Evolutionary conservation across 2,329 filamentous ascomycete species (phyloP).

Genomic region (Neoscytalidium dimidiatum): DNA sequence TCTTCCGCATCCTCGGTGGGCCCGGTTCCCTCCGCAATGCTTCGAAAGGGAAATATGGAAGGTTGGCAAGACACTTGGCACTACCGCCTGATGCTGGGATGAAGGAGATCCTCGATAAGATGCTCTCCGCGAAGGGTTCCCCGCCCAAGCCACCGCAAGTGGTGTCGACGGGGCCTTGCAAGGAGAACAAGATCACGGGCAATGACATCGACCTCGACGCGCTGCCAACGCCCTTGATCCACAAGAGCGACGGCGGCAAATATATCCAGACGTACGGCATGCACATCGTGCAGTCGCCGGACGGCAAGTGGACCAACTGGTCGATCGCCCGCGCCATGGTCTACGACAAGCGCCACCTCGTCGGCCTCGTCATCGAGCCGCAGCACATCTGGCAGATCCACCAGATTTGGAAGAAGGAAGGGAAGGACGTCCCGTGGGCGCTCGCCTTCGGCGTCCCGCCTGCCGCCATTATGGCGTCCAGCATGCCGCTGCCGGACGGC

Average conservation of each 20-base stretch:
- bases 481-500: constrained; percentile 42
- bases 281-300: constrained; percentile 49
- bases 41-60: constrained; percentile 39
- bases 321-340: constrained; percentile 52
- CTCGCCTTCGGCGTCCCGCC: constrained; percentile 53
- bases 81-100: constrained; percentile 37
- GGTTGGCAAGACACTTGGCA: constrained; percentile 46
- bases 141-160: constrained; percentile 5
- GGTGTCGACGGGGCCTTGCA: constrained; percentile 41
- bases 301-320: constrained; percentile 52
- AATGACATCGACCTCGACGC: constrained; percentile 45
- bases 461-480: constrained; percentile 49
- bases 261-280: constrained; percentile 56
- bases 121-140: constrained; percentile 18
- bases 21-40: constrained; percentile 42
- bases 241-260: constrained; percentile 51
- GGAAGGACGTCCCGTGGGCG: constrained; percentile 51
- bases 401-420: constrained; percentile 49
- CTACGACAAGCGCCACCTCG: constrained; percentile 44
- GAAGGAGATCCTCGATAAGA: constrained; percentile 21
- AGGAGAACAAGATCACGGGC: constrained; percentile 42
- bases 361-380: constrained; percentile 45
- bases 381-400: constrained; percentile 53
- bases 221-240: constrained; percentile 43
- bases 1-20: constrained; percentile 52